phyloP scores from a whole-genome alignment of 257 asterid species.

The Nicotiana sylvestris region DNA sequence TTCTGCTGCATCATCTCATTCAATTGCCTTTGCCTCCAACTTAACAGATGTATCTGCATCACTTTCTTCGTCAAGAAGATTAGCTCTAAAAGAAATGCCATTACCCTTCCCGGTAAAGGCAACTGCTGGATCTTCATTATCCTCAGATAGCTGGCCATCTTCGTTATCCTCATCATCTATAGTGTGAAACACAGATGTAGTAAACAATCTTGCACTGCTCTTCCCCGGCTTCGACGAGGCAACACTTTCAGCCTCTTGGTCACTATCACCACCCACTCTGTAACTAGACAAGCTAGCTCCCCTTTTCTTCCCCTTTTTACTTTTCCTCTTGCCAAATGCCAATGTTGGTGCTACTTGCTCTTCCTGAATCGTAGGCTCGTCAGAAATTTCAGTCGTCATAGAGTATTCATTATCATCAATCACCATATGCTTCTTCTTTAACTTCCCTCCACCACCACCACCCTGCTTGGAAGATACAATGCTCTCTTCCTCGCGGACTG shows the following conservation, averaged over 20 bases:
- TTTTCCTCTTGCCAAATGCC: conserved; percentile 58
- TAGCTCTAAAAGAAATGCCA: background rate
- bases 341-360: conserved; percentile 39
- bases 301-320: conserved; percentile 54
- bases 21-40: conserved; percentile 29
- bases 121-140: conserved; percentile 37
- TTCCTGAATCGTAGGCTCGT: conserved; percentile 37
- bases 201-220: conserved; percentile 26
- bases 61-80: conserved; percentile 25
- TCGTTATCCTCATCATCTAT: conserved; percentile 25
- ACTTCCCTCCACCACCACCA: conserved; percentile 56
- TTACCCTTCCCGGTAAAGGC: conserved; percentile 49
- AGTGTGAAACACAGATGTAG: conserved; percentile 23
- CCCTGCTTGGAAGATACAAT: conserved; percentile 15
- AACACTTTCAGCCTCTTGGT: conserved; percentile 22
- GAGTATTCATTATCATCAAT: conserved; percentile 61
- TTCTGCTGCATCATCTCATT: conserved; percentile 37
- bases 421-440: conserved; percentile 49
- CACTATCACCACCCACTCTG: conserved; percentile 21
- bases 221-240: conserved; percentile 26
- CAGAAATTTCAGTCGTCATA: conserved; percentile 52
- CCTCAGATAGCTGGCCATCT: conserved; percentile 40
- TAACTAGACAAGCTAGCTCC: conserved; percentile 39
- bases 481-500: conserved; percentile 46
- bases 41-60: conserved; percentile 37